Base-by-base conservation (phyloP, 2,329 filamentous ascomycete species). In the Trichoderma lentiforme region DNA sequence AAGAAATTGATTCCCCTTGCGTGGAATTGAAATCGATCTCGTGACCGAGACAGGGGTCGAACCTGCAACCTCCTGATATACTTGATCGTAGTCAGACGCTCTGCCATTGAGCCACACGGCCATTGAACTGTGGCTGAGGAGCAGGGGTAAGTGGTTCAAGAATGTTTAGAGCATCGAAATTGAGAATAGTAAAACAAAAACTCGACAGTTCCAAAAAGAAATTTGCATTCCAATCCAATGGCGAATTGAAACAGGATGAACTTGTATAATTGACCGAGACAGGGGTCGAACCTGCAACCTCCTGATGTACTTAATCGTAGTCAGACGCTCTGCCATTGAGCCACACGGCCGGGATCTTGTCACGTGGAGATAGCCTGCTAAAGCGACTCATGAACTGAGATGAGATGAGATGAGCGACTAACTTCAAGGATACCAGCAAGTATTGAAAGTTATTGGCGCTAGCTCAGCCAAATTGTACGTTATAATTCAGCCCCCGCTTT, bases 291-390 rank as follows among this genome's bases (percentile, higher is more conserved):
- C 68, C 68, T 71, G 68, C 68, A 71, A 71, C 68, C 68, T 71
- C 68, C 68, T 71, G 68, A 71, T 71, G 30, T 71, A 71, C 68
- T 71, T 57, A 30, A 71, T 71, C 68, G 68, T 71, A 71, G 68
- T 71, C 68, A 71, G 68, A 71, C 68, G 68, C 68, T 71, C 68
- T 71, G 68, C 68, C 68, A 71, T 71, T 71, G 68, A 71, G 68
- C 68, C 68, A 82, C 74, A 79, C 75, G 74, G 75, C 75, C 80
- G 47, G 66, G 71, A 63, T 72, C 64, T 69, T 63, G 58, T 72
- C 71, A 72, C 71, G 71, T 72, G 63, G 47, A 21, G 28, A 12
- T 26, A n/a, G 24, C 8, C 1, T 12, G 63, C 28, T 67, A 71
- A 71, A 43, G 53, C 24, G n/a, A 7, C 18, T 24, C 53, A 67